Conservation (phyloP, 176 grass and related monocot genomes). For the Cocos nucifera region DNA sequence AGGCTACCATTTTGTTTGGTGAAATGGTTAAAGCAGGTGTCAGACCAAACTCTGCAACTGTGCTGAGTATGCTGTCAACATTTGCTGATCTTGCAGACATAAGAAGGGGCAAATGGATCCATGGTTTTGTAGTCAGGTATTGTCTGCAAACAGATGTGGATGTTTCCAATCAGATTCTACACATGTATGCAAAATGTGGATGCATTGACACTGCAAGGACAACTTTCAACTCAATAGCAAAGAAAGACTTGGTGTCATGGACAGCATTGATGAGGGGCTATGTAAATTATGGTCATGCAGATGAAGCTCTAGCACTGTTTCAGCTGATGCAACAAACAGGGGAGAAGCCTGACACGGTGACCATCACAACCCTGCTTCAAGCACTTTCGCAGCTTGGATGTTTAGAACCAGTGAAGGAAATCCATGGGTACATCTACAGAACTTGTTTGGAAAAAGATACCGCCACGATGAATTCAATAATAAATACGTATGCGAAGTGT, state of each 20-base stretch:
- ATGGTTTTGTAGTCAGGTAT: constrained; percentile 34
- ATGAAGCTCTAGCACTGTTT: constrained; percentile 27
- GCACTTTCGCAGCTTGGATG: constrained; percentile 46
- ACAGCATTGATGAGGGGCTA: constrained; percentile 52
- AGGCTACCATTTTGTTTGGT: constrained; percentile 30
- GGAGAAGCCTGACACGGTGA: constrained; percentile 32
- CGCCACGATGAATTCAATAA: constrained; percentile 38
- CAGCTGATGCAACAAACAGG: constrained; percentile 35
- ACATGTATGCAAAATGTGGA: constrained; percentile 42
- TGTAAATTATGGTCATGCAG: constrained; percentile 32
- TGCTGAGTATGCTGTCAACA: constrained; percentile 34
- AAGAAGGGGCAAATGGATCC: constrained; percentile 40
- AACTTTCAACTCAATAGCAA: constrained; percentile 36
- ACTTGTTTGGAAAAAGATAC: constrained; percentile 29
- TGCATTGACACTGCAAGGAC: constrained; percentile 19
- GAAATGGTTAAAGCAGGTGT: constrained; percentile 27
- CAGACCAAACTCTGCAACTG: constrained; percentile 31
- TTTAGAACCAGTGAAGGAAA: constrained; percentile 39
- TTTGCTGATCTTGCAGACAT: constrained; percentile 34
- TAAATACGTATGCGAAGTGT: constrained; percentile 51
- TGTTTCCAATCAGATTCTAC: constrained; percentile 46
- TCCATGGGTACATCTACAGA: constrained; percentile 45
- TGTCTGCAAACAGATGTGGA: constrained; percentile 37
- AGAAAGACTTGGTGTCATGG: constrained; percentile 61
- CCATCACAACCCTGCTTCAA: constrained; percentile 29